Evolutionary conservation across 805 yeast species (phyloP).

Genomic region (Kazachstania africana): DNA sequence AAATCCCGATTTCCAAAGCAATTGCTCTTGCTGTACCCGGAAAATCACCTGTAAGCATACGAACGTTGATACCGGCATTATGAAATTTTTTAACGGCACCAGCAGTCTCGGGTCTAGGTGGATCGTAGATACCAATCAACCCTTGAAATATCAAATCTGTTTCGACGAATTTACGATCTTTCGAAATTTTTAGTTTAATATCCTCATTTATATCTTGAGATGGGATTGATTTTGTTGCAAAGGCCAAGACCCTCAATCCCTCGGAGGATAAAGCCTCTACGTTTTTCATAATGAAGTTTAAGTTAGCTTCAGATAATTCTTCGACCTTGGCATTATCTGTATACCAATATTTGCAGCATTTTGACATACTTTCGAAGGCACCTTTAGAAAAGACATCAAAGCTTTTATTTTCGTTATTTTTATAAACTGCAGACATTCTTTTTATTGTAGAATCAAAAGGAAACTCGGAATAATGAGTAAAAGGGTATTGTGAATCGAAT

Average conservation of each 20-base stretch:
- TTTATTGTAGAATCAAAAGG: slow-evolving; percentile 82
- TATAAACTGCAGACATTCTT: slow-evolving; percentile 70
- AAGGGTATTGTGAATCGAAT: slow-evolving; percentile 24
- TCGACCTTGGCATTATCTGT: slow-evolving; percentile 38
- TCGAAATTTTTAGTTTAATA: slow-evolving; percentile 14
- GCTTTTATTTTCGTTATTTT: slow-evolving; percentile 43
- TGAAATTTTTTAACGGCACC: slow-evolving; percentile 63
- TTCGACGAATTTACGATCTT: slow-evolving; percentile 34
- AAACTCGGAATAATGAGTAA: slow-evolving; percentile 52
- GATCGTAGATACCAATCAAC: slow-evolving; percentile 90
- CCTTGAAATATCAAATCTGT: slow-evolving; percentile 67
- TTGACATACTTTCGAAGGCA: slow-evolving; percentile 68
- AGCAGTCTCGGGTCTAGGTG: slow-evolving; percentile 83
- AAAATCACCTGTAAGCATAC: slow-evolving; percentile 94
- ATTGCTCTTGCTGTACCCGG: slow-evolving; percentile 79
- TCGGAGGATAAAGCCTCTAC: slow-evolving; percentile 60
- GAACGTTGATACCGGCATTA: slow-evolving; percentile 92
- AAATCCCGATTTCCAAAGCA: slow-evolving; percentile 84
- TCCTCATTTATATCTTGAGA: slow-evolving; percentile 28
- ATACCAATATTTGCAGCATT: slow-evolving; percentile 47
- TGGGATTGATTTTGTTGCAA: slow-evolving; percentile 37
- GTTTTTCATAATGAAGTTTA: slow-evolving; percentile 36
- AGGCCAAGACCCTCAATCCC: slow-evolving; percentile 77
- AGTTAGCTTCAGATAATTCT: slow-evolving; percentile 42
- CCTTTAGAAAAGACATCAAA: slow-evolving; percentile 70